Evolutionary conservation across 768 basidiomycete genomes (phyloP), one percentile per base, ranked within the genome.

Genomic region (Serendipita indica): DNA sequence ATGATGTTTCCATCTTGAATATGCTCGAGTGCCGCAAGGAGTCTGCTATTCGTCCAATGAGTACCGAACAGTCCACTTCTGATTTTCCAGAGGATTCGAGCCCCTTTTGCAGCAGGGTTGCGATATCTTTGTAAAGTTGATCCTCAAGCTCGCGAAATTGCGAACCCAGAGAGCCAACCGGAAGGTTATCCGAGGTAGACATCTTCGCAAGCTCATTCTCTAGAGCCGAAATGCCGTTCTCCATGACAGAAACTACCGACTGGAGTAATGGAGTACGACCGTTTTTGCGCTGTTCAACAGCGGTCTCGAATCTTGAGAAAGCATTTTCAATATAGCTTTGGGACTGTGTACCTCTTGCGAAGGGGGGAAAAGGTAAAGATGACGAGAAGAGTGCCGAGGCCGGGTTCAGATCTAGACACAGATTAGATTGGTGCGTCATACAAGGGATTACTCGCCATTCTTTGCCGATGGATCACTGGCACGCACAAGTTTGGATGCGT

Each of bases 211-310:
- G 70, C 67, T 91, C 87, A 18, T 75, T 71, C 60, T 81, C 79
- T 43, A 89, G 71, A 12, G 72, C 70, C 41, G 71, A 65, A 13
- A 83, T 81, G 63, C 79, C 78, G 32, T 70, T 73, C 62, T 91
- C 88, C 10, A 89, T 70, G 2, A 71, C 73, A 5, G 67, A 69
- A 60, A 90, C 66, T 12, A 84, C 74, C 20, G 74, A 70, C 60
- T 87, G 75, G 27, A 89, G 69, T 39, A 79, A 68, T 0, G 79
- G 73, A 10, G 84, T 83, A 35, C 86, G 79, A 18, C 82, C 80
- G 20, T 75, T 63, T n/a, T 89, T 70, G 61, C 84, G 84, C 41
- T 76, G 77, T 58, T 75, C 79, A 33, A 91, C 65, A 2, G 77
- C 69, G n/a, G 69, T 63, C 62, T 78, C 80, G 65, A 86, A 89